phyloP scores from a whole-genome alignment of 2,329 filamentous ascomycete genomes.

The Sporothrix humicola region DNA sequence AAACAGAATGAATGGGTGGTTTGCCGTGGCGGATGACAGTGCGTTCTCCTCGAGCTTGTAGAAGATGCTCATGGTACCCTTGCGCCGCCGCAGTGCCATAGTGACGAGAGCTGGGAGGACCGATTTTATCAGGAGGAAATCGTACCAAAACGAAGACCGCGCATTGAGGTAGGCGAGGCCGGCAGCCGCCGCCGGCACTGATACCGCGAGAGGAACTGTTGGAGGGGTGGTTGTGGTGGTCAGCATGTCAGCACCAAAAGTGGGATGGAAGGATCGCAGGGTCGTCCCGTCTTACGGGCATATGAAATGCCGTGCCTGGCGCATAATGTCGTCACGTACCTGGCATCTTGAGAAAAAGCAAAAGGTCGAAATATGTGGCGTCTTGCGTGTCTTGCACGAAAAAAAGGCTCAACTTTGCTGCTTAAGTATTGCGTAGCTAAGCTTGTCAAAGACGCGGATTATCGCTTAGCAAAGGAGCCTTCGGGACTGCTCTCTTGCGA shows the following conservation, averaged over 20 bases:
- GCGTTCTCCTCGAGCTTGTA: conserved; percentile 75
- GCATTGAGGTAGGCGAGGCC: conserved; percentile 80
- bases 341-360: conserved; percentile 20
- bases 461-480: conserved; percentile 5
- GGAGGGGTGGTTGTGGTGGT: neutral
- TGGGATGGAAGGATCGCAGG: too few relatives aligned
- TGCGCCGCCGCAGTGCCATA: conserved; percentile 55
- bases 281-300: too few relatives aligned
- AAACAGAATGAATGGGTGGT: conserved; percentile 68
- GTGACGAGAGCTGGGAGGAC: conserved; percentile 54
- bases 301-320: too few relatives aligned
- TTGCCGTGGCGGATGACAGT: conserved; percentile 55
- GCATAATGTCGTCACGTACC: conserved; percentile 6
- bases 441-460: neutral
- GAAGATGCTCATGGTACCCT: conserved; percentile 72
- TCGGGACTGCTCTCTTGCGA: neutral
- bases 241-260: neutral
- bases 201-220: conserved; percentile 59
- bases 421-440: neutral
- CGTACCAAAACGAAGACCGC: conserved; percentile 68
- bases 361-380: neutral
- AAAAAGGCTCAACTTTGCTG: neutral
- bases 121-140: conserved; percentile 64
- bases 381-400: conserved; percentile 16
- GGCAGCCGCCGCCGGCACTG: conserved; percentile 67